Conservation (phyloP, 2,329 filamentous ascomycete species). For the Sporothrix sp. region DNA sequence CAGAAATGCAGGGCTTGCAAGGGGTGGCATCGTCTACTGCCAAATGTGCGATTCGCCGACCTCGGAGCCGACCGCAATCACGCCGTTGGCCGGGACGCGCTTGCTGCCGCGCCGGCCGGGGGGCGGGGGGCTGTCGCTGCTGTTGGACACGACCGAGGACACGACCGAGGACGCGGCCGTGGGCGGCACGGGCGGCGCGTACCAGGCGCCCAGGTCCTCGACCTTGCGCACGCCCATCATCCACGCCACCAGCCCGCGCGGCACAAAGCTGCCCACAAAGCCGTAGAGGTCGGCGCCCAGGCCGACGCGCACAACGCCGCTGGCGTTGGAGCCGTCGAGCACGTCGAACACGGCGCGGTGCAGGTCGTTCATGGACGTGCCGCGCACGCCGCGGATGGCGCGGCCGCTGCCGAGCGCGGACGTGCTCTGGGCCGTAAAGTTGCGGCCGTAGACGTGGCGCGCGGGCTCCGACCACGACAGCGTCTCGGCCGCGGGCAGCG, state of each 20-base stretch:
- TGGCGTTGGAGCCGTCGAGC: constrained; percentile 55
- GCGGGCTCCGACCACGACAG: constrained; percentile 55
- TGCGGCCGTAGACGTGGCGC: constrained; percentile 50
- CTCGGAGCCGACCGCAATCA: constrained; percentile 39
- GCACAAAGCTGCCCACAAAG: constrained; percentile 72
- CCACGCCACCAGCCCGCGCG: constrained; percentile 71
- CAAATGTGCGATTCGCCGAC: constrained; percentile 36
- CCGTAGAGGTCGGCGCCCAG: constrained; percentile 78
- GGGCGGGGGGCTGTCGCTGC: constrained; percentile 12
- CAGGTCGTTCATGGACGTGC: constrained; percentile 65
- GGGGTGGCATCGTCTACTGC: too few species aligned
- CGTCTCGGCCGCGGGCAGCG: constrained; percentile 43
- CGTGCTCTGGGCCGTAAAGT: constrained; percentile 46
- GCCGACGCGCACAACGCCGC: constrained; percentile 65
- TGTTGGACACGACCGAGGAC: constrained; percentile 2
- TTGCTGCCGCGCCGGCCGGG: constrained; percentile 20
- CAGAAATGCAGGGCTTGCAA: too few species aligned
- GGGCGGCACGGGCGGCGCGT: constrained; percentile 31
- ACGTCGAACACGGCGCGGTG: constrained; percentile 88
- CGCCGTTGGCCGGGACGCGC: constrained; percentile 29
- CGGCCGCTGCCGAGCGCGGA: constrained; percentile 48
- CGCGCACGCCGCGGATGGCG: constrained; percentile 47
- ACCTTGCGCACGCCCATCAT: constrained; percentile 75
- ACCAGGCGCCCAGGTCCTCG: constrained; percentile 46
- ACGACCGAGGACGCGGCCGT: constrained; percentile 21